phyloP scores from a whole-genome alignment of 116 monocot species.

The Zostera marina region DNA sequence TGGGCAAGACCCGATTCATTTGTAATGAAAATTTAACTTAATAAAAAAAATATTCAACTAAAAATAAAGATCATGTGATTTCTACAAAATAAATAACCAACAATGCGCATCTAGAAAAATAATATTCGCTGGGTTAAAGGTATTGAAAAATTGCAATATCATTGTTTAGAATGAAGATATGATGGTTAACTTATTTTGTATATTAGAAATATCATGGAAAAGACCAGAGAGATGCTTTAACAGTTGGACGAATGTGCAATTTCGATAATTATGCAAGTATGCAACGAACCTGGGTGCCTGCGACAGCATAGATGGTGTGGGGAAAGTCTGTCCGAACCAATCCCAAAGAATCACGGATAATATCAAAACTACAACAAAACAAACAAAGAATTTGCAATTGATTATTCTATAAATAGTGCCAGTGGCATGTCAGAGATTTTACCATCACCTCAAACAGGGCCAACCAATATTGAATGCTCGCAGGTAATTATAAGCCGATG shows the following conservation, averaged over 20 bases:
- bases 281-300: constrained; percentile 74
- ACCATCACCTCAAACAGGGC: constrained; percentile 16
- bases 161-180: too few species aligned
- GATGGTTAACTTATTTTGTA: too few species aligned
- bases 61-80: too few species aligned
- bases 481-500: constrained; percentile 15
- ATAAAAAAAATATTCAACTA: too few species aligned
- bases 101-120: too few species aligned
- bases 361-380: constrained; percentile 52
- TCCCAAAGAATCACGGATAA: constrained; percentile 76
- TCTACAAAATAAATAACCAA: too few species aligned
- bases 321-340: constrained; percentile 86
- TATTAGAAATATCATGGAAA: background rate
- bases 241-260: background rate
- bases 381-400: background rate
- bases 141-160: too few species aligned
- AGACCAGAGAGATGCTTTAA: background rate
- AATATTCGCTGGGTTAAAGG: too few species aligned
- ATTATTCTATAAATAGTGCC: too few species aligned
- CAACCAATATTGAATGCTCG: constrained; percentile 20
- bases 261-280: background rate
- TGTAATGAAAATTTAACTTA: too few species aligned
- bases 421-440: background rate
- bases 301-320: constrained; percentile 84
- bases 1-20: too few species aligned